Conservation (phyloP, 2,329 filamentous ascomycete genomes). For the Periconia sp. region DNA sequence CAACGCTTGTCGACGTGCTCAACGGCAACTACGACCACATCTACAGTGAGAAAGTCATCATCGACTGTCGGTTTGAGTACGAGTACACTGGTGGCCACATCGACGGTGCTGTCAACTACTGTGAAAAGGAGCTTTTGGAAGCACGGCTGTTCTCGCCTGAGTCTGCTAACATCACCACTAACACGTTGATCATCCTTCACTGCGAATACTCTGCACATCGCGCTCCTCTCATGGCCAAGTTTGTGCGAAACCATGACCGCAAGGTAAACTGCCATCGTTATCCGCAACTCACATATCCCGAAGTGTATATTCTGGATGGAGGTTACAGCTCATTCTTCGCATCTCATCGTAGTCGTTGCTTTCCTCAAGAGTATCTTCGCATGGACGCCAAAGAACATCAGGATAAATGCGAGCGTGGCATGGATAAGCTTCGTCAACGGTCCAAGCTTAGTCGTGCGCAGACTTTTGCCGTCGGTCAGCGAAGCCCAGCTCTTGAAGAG, state of each 20-base stretch:
- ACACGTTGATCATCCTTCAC: conserved; percentile 87
- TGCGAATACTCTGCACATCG: conserved; percentile 98
- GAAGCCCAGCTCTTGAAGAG: conserved; percentile 57
- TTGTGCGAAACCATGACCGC: conserved; percentile 86
- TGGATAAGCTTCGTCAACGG: conserved; percentile 89
- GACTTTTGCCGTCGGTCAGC: conserved; percentile 89
- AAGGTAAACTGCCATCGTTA: conserved; percentile 83
- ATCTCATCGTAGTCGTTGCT: conserved; percentile 77
- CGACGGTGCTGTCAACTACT: conserved; percentile 89
- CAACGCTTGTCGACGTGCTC: conserved; percentile 82
- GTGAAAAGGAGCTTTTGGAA: conserved; percentile 88
- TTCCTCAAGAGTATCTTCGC: conserved; percentile 92
- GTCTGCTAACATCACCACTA: conserved; percentile 64
- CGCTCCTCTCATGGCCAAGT: conserved; percentile 91
- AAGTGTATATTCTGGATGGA: conserved; percentile 95
- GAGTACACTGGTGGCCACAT: conserved; percentile 98
- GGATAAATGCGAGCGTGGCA: conserved; percentile 88
- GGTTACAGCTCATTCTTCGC: conserved; percentile 94
- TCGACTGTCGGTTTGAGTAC: conserved; percentile 98
- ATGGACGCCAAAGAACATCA: conserved; percentile 94
- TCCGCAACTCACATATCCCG: conserved; percentile 87
- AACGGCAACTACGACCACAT: conserved; percentile 77
- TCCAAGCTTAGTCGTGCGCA: conserved; percentile 84
- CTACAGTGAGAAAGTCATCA: conserved; percentile 81
- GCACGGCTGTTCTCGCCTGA: conserved; percentile 72